phyloP scores from a whole-genome alignment of 352 stramenopile species.

The Phytophthora ohioensis region DNA sequence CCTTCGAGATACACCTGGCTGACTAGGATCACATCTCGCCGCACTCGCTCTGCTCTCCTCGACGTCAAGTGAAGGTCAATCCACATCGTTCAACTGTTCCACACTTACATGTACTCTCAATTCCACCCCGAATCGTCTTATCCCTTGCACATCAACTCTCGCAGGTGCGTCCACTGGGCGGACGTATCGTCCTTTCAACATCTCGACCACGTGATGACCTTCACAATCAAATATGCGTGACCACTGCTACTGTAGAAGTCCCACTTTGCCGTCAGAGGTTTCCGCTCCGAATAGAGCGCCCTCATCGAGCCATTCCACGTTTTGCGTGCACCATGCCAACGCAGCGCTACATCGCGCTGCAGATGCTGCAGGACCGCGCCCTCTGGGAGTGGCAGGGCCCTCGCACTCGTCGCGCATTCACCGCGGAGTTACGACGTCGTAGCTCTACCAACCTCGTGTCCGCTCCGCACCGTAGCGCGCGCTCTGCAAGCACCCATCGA shows the following conservation, averaged over 20 bases:
- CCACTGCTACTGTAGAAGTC: not conserved
- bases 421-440: conserved; percentile 25
- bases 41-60: too few species aligned
- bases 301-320: conserved; percentile 16
- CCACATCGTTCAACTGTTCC: too few species aligned
- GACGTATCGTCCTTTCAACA: conserved; percentile 8
- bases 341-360: conserved; percentile 41
- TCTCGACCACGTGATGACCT: conserved; percentile 15
- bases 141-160: conserved; percentile 9
- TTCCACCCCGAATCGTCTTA: not conserved
- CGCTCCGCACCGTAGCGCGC: conserved; percentile 10
- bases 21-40: too few species aligned
- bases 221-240: conserved; percentile 22
- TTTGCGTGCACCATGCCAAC: conserved; percentile 29
- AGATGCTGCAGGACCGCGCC: conserved; percentile 42
- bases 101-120: too few species aligned
- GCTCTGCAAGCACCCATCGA: conserved; percentile 20
- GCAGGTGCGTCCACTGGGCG: conserved; percentile 22
- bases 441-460: conserved; percentile 16
- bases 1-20: too few species aligned
- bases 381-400: conserved; percentile 19
- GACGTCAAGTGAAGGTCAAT: too few species aligned
- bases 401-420: conserved; percentile 25
- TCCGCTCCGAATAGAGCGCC: conserved; percentile 17
- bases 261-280: not conserved